Evolutionary conservation across 108 stramenopile genomes (phyloP).

Genomic region (Nitzschia putrida): DNA sequence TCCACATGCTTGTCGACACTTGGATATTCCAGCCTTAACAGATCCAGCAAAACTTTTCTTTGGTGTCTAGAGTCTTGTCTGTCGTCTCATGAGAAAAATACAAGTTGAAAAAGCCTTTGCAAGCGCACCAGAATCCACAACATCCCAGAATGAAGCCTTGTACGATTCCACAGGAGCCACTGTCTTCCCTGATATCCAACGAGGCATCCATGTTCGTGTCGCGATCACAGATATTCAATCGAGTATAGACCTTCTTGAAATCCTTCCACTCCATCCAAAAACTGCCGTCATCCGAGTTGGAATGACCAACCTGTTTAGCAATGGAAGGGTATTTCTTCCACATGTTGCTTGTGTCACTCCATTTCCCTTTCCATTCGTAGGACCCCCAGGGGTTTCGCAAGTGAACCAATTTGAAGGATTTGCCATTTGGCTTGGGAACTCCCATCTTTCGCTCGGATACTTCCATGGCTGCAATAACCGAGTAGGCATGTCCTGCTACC

Average conservation of each 20-base stretch:
- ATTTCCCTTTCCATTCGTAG: constrained; percentile 81
- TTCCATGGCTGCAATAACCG: constrained; percentile 70
- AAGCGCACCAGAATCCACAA: constrained; percentile 44
- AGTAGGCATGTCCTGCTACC: constrained; percentile 91
- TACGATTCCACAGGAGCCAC: constrained; percentile 40
- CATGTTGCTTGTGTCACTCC: constrained; percentile 46
- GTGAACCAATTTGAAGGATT: constrained; percentile 60
- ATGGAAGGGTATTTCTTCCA: constrained; percentile 57
- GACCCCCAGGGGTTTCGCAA: constrained; percentile 79
- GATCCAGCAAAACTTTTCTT: constrained; percentile 43
- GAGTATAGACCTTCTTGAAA: constrained; percentile 61
- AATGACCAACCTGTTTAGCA: constrained; percentile 24
- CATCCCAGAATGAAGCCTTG: constrained; percentile 43
- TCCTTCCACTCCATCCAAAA: constrained; percentile 71
- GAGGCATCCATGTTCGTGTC: constrained; percentile 43
- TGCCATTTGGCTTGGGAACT: constrained; percentile 56
- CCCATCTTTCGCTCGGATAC: constrained; percentile 29
- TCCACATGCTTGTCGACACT: no score
- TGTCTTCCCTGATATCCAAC: constrained; percentile 42
- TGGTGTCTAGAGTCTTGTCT: constrained; percentile 42
- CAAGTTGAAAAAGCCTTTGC: constrained; percentile 43
- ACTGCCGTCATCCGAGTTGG: constrained; percentile 52
- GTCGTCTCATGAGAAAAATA: constrained; percentile 47
- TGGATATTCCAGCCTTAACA: constrained; percentile 10
- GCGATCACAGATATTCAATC: constrained; percentile 61